A percentile compares a stretch with the other conserved stretches of the same genome.
Conservation (phyloP, 176 grass and related monocot species). For the Metroxylon sagu region DNA sequence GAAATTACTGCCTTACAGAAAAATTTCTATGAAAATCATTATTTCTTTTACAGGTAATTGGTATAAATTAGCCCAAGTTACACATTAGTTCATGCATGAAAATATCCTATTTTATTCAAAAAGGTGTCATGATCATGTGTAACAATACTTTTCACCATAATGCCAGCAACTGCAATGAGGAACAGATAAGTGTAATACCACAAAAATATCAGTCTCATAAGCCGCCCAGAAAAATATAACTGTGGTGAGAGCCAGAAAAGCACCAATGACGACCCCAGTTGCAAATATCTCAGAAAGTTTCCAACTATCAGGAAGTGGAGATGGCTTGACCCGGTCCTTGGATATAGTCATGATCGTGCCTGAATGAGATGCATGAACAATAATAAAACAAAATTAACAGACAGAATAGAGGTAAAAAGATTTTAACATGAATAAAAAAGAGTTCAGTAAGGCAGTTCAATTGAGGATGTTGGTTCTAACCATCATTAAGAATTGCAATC, state of each 20-base stretch:
- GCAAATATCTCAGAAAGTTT: conserved; percentile 59
- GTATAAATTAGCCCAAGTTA: too few relatives aligned
- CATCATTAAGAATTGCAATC: conserved; percentile 63
- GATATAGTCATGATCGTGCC: conserved; percentile 66
- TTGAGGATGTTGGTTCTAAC: conserved; percentile 18
- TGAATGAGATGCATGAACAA: conserved; percentile 11
- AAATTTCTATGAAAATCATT: too few relatives aligned
- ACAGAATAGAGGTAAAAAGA: too few relatives aligned
- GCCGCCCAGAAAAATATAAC: conserved; percentile 45
- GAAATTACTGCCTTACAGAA: too few relatives aligned
- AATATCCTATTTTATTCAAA: too few relatives aligned
- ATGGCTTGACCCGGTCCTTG: conserved; percentile 58
- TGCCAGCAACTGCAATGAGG: too few relatives aligned
- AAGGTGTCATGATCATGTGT: too few relatives aligned
- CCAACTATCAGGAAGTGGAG: conserved; percentile 54
- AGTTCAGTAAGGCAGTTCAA: background rate
- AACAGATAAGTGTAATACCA: conserved; percentile 10
- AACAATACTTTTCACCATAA: too few relatives aligned
- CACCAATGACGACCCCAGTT: conserved; percentile 45
- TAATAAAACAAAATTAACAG: background rate
- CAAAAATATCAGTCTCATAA: conserved; percentile 35
- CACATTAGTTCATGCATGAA: too few relatives aligned
- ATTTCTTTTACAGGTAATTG: too few relatives aligned
- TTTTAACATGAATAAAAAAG: too few relatives aligned
- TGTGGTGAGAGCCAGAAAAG: conserved; percentile 46